These are phyloP conservation scores for Aotearoamyces nothofagi DNA, from an alignment of 2,329 filamentous ascomycete genomes.

Conservation along the genomic window DNA sequence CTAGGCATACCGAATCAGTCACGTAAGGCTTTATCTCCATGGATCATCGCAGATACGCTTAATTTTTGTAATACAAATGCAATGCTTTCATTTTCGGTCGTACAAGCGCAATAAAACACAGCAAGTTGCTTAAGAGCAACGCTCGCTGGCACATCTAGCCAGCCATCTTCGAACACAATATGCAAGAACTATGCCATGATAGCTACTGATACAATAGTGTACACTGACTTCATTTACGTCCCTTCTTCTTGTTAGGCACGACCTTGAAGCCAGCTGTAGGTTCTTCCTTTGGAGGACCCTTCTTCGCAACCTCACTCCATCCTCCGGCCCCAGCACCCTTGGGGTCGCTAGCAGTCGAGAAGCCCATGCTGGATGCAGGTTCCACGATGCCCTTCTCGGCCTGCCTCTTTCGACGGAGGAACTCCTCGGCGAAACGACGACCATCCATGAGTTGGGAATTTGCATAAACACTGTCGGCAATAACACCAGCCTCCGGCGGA, in stretches of 20 bases:
- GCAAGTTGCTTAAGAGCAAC: no score
- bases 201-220: neutral
- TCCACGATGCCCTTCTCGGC: conserved; percentile 85
- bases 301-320: conserved; percentile 97
- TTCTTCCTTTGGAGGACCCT: conserved; percentile 39
- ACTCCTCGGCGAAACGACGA: conserved; percentile 87
- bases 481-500: conserved; percentile 63
- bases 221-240: conserved; percentile 42
- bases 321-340: conserved; percentile 42
- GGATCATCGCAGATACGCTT: no score
- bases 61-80: no score
- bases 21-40: no score
- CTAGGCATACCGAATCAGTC: no score
- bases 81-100: no score
- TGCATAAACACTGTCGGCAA: conserved; percentile 80
- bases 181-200: neutral
- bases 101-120: no score
- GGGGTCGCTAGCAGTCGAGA: conserved; percentile 24
- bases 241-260: conserved; percentile 85
- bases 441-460: conserved; percentile 83
- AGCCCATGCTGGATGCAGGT: conserved; percentile 32
- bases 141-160: no score
- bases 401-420: conserved; percentile 79
- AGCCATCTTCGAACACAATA: neutral
- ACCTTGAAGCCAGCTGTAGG: conserved; percentile 59